phyloP scores from a whole-genome alignment of 345 rosid genomes.

The Theobroma cacao region DNA sequence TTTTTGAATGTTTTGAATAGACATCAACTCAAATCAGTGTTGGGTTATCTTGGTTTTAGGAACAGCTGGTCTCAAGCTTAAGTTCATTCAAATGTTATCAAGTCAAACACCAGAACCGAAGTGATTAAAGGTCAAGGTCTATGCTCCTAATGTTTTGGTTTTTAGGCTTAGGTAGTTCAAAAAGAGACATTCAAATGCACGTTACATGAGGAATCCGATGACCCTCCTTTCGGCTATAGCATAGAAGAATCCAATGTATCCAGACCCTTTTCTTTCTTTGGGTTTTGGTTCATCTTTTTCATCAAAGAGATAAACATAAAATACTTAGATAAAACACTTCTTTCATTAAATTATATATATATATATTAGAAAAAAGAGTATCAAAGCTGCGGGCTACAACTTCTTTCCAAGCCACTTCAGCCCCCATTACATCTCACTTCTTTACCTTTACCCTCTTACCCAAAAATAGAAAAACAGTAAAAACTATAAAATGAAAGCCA shows the following conservation, averaged over 20 bases:
- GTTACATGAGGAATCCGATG: neutral
- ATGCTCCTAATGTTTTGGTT: no score
- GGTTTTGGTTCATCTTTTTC: no score
- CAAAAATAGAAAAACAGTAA: neutral
- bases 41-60: neutral
- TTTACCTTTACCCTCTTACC: neutral
- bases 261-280: neutral
- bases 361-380: neutral
- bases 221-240: neutral
- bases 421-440: constrained; percentile 15
- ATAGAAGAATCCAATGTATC: neutral
- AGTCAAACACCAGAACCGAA: neutral
- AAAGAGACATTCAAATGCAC: neutral
- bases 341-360: neutral
- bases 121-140: no score
- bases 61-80: neutral
- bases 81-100: neutral
- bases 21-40: neutral
- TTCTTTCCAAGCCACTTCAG: constrained; percentile 40
- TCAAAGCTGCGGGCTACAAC: constrained; percentile 38
- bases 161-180: neutral
- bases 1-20: neutral
- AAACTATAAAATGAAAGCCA: neutral
- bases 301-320: no score
- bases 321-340: neutral